Evolutionary conservation across 2,329 filamentous ascomycete genomes (phyloP).

Genomic region (Waltergamsia citrina): DNA sequence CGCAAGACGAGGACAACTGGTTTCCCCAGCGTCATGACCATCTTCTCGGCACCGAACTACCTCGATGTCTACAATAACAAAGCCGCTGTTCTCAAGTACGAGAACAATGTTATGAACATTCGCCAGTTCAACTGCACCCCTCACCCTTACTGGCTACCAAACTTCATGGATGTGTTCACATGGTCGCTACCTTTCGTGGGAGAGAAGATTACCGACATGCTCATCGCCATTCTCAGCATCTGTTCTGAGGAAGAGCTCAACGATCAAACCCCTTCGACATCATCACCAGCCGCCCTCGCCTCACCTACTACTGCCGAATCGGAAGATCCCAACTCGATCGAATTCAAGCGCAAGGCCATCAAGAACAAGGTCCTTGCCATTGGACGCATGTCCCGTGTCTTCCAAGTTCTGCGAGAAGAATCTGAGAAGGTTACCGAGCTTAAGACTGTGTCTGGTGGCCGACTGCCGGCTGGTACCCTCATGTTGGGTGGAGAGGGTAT

Average conservation of each 20-base stretch:
- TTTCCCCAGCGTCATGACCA: conserved; percentile 99
- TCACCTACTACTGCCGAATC: conserved; percentile 46
- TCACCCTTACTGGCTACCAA: conserved; percentile 97
- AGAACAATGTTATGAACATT: conserved; percentile 99
- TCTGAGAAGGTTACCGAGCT: conserved; percentile 94
- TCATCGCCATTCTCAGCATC: conserved; percentile 95
- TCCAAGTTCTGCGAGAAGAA: conserved; percentile 96
- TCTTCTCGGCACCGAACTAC: conserved; percentile 98
- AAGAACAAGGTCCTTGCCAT: conserved; percentile 99
- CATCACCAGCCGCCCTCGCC: conserved; percentile 61
- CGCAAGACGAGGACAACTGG: conserved; percentile 95
- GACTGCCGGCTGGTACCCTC: conserved; percentile 86
- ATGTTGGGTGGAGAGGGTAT: conserved; percentile 98
- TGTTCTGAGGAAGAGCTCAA: conserved; percentile 99
- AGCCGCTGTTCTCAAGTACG: conserved; percentile 95
- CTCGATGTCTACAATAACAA: conserved; percentile 99
- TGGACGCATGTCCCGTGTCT: conserved; percentile 89
- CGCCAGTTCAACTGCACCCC: conserved; percentile 99
- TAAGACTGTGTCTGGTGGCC: conserved; percentile 90
- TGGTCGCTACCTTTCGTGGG: conserved; percentile 98
- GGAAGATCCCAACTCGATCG: conserved; percentile 74
- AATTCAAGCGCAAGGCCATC: conserved; percentile 92
- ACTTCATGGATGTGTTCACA: conserved; percentile 99
- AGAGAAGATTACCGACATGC: conserved; percentile 99
- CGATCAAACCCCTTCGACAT: conserved; percentile 71